Conservation (phyloP, 176 grass and related monocot genomes). For the Avena sativa region DNA sequence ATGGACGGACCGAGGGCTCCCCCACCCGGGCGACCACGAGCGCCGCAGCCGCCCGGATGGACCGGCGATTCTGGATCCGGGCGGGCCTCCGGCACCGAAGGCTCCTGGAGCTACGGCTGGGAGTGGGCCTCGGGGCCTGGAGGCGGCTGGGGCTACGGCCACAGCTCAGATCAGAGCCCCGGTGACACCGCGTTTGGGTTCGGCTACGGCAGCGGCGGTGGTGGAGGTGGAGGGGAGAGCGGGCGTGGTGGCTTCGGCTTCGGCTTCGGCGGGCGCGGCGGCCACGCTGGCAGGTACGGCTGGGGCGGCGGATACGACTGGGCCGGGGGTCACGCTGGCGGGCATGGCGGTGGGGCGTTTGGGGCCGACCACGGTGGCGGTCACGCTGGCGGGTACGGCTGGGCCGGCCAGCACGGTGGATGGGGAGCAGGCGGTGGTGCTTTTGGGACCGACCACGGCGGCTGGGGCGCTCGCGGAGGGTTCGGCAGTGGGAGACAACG, state of each 20-base stretch:
- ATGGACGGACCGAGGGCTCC: slow-evolving; percentile 28
- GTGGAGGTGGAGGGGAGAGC: slow-evolving; percentile 24
- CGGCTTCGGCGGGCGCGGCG: slow-evolving; percentile 31
- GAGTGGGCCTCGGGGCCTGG: slow-evolving; percentile 64
- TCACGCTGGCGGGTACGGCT: slow-evolving; percentile 2
- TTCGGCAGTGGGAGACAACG: slow-evolving; percentile 20
- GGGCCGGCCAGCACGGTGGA: neutral
- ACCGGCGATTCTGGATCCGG: slow-evolving; percentile 53
- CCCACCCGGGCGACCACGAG: neutral
- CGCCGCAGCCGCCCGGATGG: slow-evolving; percentile 42
- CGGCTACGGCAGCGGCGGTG: slow-evolving; percentile 43
- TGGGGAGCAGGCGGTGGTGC: slow-evolving; percentile 4
- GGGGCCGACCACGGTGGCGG: neutral
- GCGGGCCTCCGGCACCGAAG: slow-evolving; percentile 49
- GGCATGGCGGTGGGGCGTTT: neutral
- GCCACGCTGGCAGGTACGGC: slow-evolving; percentile 17
- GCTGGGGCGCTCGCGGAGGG: slow-evolving; percentile 15
- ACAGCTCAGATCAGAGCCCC: slow-evolving; percentile 50
- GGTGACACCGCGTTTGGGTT: slow-evolving; percentile 52
- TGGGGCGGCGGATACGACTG: slow-evolving; percentile 10
- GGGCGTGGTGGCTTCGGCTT: slow-evolving; percentile 29
- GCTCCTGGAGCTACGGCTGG: slow-evolving; percentile 67
- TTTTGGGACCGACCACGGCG: neutral
- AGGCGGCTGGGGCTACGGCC: slow-evolving; percentile 61
- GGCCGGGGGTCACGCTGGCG: neutral